These are phyloP conservation scores for Furcasterigmium sp. DNA, from an alignment of 2,329 filamentous ascomycete genomes.

Conservation along the genomic window DNA sequence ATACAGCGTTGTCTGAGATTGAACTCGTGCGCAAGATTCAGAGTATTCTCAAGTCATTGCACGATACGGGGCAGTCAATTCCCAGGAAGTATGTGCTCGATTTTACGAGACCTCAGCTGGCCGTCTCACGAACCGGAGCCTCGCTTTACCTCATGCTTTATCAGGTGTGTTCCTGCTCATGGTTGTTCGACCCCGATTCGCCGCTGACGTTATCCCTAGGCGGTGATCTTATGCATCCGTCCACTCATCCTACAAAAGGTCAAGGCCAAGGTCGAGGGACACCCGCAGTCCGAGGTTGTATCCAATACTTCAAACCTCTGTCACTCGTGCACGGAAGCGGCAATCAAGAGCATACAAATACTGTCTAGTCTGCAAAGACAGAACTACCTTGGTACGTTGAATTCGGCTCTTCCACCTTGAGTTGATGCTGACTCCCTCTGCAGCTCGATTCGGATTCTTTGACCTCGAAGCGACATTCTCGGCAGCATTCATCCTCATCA, in stretches of 20 bases:
- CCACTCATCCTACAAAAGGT: constrained; percentile 20
- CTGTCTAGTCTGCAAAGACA: constrained; percentile 15
- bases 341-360: constrained; percentile 18
- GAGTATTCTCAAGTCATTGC: constrained; percentile 9
- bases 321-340: constrained; percentile 18
- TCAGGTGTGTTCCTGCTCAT: constrained; percentile 10
- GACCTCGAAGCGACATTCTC: constrained; percentile 22
- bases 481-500: constrained; percentile 19
- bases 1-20: constrained; percentile 14
- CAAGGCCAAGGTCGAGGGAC: constrained; percentile 19
- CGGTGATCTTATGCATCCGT: constrained; percentile 21
- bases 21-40: constrained; percentile 20
- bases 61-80: constrained; percentile 19
- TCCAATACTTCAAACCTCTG: constrained; percentile 13
- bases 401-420: rapidly evolving
- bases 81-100: constrained; percentile 15
- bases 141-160: constrained; percentile 21
- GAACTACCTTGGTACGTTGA: constrained; percentile 15
- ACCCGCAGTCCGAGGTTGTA: constrained; percentile 13
- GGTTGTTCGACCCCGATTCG: background rate
- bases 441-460: constrained; percentile 20
- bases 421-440: background rate
- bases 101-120: constrained; percentile 13
- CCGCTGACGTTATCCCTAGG: constrained; percentile 7
- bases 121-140: constrained; percentile 17